Evolutionary conservation across 352 stramenopile species (phyloP), one percentile per base, ranked within the genome.

Genomic region (Globisporangium barbulae): DNA sequence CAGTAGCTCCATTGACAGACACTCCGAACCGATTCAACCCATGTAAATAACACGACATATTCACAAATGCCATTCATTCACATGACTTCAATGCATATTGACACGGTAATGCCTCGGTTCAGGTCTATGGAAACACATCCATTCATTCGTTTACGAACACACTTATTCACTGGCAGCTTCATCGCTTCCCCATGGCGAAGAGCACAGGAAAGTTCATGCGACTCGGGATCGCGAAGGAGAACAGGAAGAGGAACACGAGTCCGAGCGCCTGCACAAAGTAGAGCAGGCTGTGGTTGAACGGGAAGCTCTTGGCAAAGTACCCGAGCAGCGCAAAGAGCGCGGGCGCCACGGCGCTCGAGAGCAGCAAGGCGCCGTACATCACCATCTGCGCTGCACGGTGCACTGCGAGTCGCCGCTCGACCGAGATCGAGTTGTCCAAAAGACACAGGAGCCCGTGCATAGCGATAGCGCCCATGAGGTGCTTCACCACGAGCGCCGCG

Each of bases 201-300:
- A 93, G 71, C 71, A 90, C 74, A 3, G 85, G 85, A 47, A 93
- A 93, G 53, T 93, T 93, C 74, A 93, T 78, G 44, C 85, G 78
- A 41, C 78, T 90, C 3, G 85, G 85, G 56, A 93, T 91, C 30
- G 85, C 69, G 37, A 89, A 84, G 9, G 85, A 90, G 61, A 93
- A 90, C 39, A 91, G 68, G 5, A 93, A 76, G 37, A 93, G 65
- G 59, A 90, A 90, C 15, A 78, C 66, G 33, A 93, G 68, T 0
- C 81, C 83, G 30, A 90, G 68, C 21, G 78, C 75, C 65, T 89
- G 78, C 12, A 91, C 71, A 37, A 91, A 91, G 70, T 90, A 93
- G 6, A 93, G 67, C 49, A 91, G 65, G 65, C 81, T 93, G 66
- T 89, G 81, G 65, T 93, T 83, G 39, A 91, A 85, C 57, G 85